Evolutionary conservation across 441 rosid species (phyloP), one percentile per base, ranked within the genome.

Genomic region (Croton laevigatus): DNA sequence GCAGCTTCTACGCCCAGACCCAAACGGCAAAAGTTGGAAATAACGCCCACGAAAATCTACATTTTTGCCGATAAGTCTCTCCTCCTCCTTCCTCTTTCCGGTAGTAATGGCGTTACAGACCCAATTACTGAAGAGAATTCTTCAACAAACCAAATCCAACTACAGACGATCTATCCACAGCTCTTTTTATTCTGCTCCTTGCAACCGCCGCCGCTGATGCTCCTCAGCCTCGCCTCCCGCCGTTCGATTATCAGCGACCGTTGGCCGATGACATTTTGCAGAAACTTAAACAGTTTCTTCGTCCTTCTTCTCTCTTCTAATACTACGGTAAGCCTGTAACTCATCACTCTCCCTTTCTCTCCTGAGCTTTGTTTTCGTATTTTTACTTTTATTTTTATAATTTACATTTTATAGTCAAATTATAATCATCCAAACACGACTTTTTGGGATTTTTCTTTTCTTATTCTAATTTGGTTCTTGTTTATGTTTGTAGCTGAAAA

Each of bases 291-390:
- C 82, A 75, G 79, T 93, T 85, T 68, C 79, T 91, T 60, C 96
- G 93, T 11, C 96, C 97, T 38, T 93, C 98, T 65, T 93, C 98
- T 65, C 91, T 91, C 65, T 93, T 89, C 79, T 73, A 93, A 73
- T 91, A 76, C 79, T 93, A 91, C 75, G 87, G 87, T 59, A 93
- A 93, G 61, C 98, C 98, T 14, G 97, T 93, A 59, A 68, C 85
- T 76, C 40, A 23, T 12, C 9, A 5, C 12, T 2, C 49, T 48
- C 13, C 37, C 57, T 52, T 13, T 62, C n/a, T 34, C 5, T 11
- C 9, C 27, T 27, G 3, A 52, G 10, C 23, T 22, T 23, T 51
- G 34, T 48, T 40, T n/a, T 4, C 19, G 19, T 57, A 14, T 19
- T 60, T 4, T 54, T 73, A 20, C 4, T 16, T 49, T 1, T 64